Base-by-base conservation (phyloP, 1,284 basidiomycete genomes). In the Trametes polyzona region DNA sequence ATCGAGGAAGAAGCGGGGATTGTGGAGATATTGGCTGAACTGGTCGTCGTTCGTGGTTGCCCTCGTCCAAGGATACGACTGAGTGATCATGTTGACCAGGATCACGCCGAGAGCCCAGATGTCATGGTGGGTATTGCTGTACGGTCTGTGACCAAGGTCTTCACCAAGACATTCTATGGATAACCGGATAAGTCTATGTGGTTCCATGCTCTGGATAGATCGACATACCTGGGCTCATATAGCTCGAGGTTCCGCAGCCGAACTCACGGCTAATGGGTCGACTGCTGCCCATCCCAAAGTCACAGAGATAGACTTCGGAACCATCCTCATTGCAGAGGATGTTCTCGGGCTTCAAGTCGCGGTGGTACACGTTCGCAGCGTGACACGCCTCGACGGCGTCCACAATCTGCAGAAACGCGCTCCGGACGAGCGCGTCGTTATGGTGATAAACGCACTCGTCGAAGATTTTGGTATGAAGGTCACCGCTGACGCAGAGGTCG, bases 61-160 rank as follows among this genome's bases (percentile, higher is more conserved):
- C 65, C 82, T 79, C 58, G 83, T 81, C 96, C 96, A 98, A 3
- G 94, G 95, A 69, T 91, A 92, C 21, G 87, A 82, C 19, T 90
- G 89, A 58, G 90, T 90, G 36, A 93, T 86, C 74, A 98, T 83
- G 74, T 96, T 96, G 51, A 69, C 35, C 29, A 74, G 63, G 39
- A 72, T 66, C 33, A 73, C 60, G 8, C 71, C 72, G 11, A 98
- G 78, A 3, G 95, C 89, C 96, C 96, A 98, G 57, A 97, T 83
- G 69, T 98, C 96, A 70, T 88, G 91, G 53, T 83, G 80, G 26
- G 77, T 78, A 11, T 92, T 89, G 37, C 83, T 88, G 76, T 93
- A 96, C 0, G 66, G 55, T 1, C 12, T 14, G 16, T 50, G 23
- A 1, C 37, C 44, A 16, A 60, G 47, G 3, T 62, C 53, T 17